These are phyloP conservation scores for Acorus calamus DNA, from an alignment of 106 monocot genomes.

Conservation along the genomic window DNA sequence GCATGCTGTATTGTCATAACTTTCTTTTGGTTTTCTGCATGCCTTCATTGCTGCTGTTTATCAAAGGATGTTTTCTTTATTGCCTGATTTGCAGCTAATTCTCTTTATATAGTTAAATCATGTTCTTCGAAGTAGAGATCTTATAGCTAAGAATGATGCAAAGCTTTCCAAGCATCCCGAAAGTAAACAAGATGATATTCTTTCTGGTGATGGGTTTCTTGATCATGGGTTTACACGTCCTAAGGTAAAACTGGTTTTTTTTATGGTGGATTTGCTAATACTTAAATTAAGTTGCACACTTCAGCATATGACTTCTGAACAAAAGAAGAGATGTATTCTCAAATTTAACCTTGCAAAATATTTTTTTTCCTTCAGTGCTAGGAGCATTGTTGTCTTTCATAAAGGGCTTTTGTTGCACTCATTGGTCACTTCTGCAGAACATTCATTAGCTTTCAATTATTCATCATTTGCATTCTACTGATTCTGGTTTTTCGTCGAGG, in stretches of 20 bases:
- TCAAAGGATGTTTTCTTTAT: background rate
- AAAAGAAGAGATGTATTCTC: too few relatives aligned
- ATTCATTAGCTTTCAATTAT: too few relatives aligned
- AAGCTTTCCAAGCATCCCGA: slow-evolving; percentile 47
- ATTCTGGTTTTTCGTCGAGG: too few relatives aligned
- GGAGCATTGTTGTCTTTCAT: too few relatives aligned
- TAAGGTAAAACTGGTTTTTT: slow-evolving; percentile 38
- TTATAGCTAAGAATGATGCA: slow-evolving; percentile 69
- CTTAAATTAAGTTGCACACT: too few relatives aligned
- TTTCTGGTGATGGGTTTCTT: slow-evolving; percentile 44
- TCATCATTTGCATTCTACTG: too few relatives aligned
- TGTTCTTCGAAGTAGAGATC: slow-evolving; percentile 56
- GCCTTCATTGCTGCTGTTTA: background rate
- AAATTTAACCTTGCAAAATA: too few relatives aligned
- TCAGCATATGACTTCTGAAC: too few relatives aligned
- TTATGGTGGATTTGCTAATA: too few relatives aligned
- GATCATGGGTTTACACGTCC: slow-evolving; percentile 99
- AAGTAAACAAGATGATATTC: slow-evolving; percentile 33
- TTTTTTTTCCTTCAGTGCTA: too few relatives aligned
- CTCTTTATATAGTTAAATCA: slow-evolving; percentile 69
- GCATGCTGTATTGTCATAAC: slow-evolving; percentile 61
- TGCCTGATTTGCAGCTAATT: slow-evolving; percentile 3
- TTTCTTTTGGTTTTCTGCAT: slow-evolving; percentile 3
- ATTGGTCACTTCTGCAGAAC: too few relatives aligned
- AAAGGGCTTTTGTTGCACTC: too few relatives aligned